Evolutionary conservation across 345 rosid genomes (phyloP).

Genomic region (Hibiscus syriacus): DNA sequence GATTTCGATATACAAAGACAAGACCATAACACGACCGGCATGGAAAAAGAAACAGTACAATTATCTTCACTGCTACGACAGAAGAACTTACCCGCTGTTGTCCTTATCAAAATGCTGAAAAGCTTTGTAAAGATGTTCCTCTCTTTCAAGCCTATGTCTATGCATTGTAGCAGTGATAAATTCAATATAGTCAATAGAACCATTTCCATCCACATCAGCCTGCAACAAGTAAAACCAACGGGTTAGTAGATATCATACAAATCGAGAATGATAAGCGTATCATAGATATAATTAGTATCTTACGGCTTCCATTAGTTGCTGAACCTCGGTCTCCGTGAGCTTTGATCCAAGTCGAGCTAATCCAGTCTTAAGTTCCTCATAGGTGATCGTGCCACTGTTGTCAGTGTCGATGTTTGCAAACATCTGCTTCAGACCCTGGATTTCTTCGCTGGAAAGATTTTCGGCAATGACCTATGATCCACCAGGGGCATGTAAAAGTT

Average conservation of each 20-base stretch:
- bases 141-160: too few relatives aligned
- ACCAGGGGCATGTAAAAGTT: background rate
- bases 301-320: slow-evolving; percentile 92
- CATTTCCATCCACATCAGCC: too few relatives aligned
- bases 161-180: too few relatives aligned
- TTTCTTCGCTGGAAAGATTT: slow-evolving; percentile 68
- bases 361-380: slow-evolving; percentile 68
- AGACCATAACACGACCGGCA: background rate
- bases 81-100: too few relatives aligned
- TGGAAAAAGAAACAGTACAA: too few relatives aligned
- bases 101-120: too few relatives aligned
- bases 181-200: too few relatives aligned
- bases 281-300: slow-evolving; percentile 13
- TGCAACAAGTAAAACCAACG: too few relatives aligned
- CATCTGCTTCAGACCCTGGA: slow-evolving; percentile 66
- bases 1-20: background rate
- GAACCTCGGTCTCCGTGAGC: slow-evolving; percentile 67
- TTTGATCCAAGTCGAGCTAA: slow-evolving; percentile 71
- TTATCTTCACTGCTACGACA: too few relatives aligned
- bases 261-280: background rate
- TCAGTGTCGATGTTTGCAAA: slow-evolving; percentile 78
- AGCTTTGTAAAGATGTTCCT: too few relatives aligned
- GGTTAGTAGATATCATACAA: background rate
- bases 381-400: slow-evolving; percentile 75
- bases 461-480: slow-evolving; percentile 70